Percentiles rank a stretch among this genome's conserved stretches.
These are phyloP conservation scores for Phytophthora sp. DNA, from an alignment of 352 stramenopile genomes.

Conservation along the genomic window DNA sequence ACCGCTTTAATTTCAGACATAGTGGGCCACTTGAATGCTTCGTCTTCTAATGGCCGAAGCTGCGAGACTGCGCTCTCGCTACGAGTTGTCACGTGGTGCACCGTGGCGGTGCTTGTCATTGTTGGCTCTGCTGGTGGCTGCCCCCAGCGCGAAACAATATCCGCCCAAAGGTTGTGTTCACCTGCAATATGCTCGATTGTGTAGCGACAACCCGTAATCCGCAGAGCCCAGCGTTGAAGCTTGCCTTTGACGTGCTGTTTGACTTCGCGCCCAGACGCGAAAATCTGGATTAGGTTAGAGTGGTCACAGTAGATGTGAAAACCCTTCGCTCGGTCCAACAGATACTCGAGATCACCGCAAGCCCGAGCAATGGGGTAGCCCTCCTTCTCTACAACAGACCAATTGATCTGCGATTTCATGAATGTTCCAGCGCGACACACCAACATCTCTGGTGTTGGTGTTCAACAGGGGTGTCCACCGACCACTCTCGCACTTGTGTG, in stretches of 20 bases:
- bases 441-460: background rate
- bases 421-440: background rate
- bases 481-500: background rate
- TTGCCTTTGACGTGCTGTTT: conserved; percentile 16
- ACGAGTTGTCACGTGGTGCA: background rate
- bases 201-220: conserved; percentile 14
- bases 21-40: too few species aligned
- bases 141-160: conserved; percentile 15
- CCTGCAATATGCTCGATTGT: conserved; percentile 20
- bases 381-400: background rate
- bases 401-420: background rate
- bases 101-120: background rate
- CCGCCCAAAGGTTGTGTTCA: background rate
- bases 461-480: too few species aligned
- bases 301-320: conserved; percentile 28
- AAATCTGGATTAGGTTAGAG: conserved; percentile 22
- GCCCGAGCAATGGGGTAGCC: background rate
- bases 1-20: too few species aligned
- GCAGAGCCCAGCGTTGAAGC: conserved; percentile 20
- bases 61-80: too few species aligned
- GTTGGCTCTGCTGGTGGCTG: background rate
- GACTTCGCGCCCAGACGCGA: conserved; percentile 1
- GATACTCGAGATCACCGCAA: background rate
- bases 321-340: background rate
- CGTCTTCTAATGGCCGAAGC: too few species aligned